phyloP scores from a whole-genome alignment of 2,329 filamentous ascomycete genomes.

The Drechslerella stenobrocha region DNA sequence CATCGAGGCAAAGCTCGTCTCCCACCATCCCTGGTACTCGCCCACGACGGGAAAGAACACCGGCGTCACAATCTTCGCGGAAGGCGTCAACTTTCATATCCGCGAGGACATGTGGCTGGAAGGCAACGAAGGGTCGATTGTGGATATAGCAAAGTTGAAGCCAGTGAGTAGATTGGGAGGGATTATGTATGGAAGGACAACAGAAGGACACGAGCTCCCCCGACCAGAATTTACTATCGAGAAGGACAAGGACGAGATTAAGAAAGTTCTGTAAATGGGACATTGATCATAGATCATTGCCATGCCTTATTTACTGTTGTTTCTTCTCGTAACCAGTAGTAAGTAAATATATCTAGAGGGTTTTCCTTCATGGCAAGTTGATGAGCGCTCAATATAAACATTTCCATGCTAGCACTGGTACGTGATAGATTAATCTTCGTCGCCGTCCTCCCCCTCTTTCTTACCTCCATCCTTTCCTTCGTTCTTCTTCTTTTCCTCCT shows the following conservation, averaged over 20 bases:
- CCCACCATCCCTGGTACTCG: constrained; percentile 73
- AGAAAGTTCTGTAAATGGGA: constrained; percentile 44
- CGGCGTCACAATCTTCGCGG: constrained; percentile 73
- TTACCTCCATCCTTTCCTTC: constrained; percentile 51
- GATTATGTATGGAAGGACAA: constrained; percentile 76
- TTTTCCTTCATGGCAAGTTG: no score
- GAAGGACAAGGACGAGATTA: constrained; percentile 61
- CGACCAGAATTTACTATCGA: constrained; percentile 65
- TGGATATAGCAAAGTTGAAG: constrained; percentile 75
- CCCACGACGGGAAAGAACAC: constrained; percentile 72
- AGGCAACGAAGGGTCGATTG: constrained; percentile 64
- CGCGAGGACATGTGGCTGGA: constrained; percentile 84
- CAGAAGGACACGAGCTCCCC: constrained; percentile 71
- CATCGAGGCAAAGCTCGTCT: constrained; percentile 77
- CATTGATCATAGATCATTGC: no score
- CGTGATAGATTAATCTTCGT: constrained; percentile 4
- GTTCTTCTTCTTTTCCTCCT: constrained; percentile 54
- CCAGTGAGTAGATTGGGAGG: constrained; percentile 80
- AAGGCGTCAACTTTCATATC: constrained; percentile 86
- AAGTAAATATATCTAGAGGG: no score
- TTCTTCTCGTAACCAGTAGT: no score
- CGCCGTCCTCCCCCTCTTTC: constrained; percentile 25
- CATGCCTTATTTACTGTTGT: no score
- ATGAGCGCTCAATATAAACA: no score
- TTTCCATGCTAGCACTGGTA: no score